Conservation (phyloP, 495 filamentous ascomycete genomes). For the Podospora tetraspora region DNA sequence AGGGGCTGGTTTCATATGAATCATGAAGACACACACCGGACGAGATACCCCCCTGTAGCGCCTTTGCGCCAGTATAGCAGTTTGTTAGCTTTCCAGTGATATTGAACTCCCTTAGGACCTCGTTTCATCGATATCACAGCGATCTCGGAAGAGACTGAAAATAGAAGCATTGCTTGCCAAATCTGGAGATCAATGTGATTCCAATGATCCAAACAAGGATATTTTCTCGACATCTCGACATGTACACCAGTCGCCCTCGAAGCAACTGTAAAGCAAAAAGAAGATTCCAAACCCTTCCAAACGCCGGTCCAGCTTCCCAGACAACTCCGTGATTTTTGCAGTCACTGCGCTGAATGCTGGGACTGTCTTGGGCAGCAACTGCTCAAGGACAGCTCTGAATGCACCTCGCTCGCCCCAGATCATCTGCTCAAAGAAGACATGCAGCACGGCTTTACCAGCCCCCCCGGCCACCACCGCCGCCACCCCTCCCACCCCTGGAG, state of each 20-base stretch:
- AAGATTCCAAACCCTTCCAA: slow-evolving; percentile 23
- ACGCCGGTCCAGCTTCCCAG: slow-evolving; percentile 25
- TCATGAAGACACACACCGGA: not conserved
- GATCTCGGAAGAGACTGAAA: not conserved
- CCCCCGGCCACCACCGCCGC: slow-evolving; percentile 24
- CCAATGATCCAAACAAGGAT: not conserved
- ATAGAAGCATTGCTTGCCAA: not conserved
- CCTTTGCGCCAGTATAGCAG: not conserved
- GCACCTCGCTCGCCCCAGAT: not conserved
- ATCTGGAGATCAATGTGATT: not conserved
- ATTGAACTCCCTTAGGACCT: not conserved
- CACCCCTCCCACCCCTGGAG: slow-evolving; percentile 19
- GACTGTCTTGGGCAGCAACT: not conserved
- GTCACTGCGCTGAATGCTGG: slow-evolving; percentile 15
- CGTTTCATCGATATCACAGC: not conserved
- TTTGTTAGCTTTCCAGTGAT: not conserved
- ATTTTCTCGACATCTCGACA: not conserved
- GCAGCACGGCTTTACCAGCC: slow-evolving; percentile 10
- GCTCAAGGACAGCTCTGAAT: not conserved
- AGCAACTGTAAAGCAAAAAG: slow-evolving; percentile 12
- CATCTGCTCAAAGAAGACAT: not conserved
- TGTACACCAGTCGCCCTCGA: slow-evolving; percentile 7
- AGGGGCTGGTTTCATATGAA: slow-evolving; percentile 1
- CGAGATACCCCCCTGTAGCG: not conserved
- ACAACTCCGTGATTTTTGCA: slow-evolving; percentile 15